Evolutionary conservation across 805 yeast species (phyloP), one percentile per base, ranked within the genome.

Genomic region (Zygoascus flipseniorum): DNA sequence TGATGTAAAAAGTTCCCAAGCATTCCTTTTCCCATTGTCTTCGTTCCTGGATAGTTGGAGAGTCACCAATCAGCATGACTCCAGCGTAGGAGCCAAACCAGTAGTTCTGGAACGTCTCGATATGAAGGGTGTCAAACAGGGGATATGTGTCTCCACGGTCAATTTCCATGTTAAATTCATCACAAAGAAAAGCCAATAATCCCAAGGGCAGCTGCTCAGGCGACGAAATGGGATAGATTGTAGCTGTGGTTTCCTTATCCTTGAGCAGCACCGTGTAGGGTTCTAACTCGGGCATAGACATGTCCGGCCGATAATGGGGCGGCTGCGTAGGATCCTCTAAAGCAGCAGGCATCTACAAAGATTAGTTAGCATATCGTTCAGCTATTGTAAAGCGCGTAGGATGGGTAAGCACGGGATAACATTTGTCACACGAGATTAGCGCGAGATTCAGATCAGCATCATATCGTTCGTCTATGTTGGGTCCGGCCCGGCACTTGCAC

Each of bases 21-120:
- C 97, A 92, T 65, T 85, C 90, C 61, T 86, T 88, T 56, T 89
- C 95, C 97, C 98, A 90, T 64, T 85, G 89, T 50, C 84, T 78
- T 49, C 62, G 70, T 58, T 77, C 80, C 20, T 76, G 62, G 43
- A 70, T 65, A 32, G 72, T 71, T 1, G 76, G 76, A n/a, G 75
- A 76, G 63, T 86, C 93, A 2, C 97, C 97, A n/a, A 89, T 72
- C 5, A 81, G 74, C 81, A 80, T 77, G 8, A 80, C 72, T n/a
- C 88, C 96, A 1, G 86, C 88, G 68, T 87, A 85, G 4, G 86
- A 77, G 1, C 88, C 83, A 65, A 93, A 89, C 99, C 99, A 92
- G 63, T 83, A 84, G 56, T 80, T 79, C 62, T 81, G 85, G 64
- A 92, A 93, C 56, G 85, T 82, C 52, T 86, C 88, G 44, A 86